Percentiles rank a stretch among this genome's conserved stretches.
Conservation (phyloP, 2,329 filamentous ascomycete genomes). For the Zymoseptoria tritici region DNA sequence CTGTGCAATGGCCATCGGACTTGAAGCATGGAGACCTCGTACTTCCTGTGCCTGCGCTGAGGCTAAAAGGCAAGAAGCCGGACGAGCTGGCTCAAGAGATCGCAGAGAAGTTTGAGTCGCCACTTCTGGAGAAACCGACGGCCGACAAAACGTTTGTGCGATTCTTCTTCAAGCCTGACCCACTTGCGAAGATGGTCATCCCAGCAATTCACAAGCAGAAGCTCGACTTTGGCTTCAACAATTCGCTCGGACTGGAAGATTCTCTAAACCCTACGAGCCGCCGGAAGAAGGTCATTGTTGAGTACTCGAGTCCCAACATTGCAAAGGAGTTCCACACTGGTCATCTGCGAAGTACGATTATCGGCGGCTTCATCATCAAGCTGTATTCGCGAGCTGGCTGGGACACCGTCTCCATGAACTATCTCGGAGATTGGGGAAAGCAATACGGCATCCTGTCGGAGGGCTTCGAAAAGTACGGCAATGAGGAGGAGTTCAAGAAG, state of each 20-base stretch:
- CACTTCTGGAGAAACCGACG: slow-evolving; percentile 63
- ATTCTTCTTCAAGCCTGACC: slow-evolving; percentile 70
- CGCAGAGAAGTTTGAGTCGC: slow-evolving; percentile 51
- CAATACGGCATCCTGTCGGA: slow-evolving; percentile 65
- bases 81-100: slow-evolving; percentile 50
- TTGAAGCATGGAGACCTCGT: slow-evolving; percentile 78
- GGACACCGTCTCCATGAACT: slow-evolving; percentile 66
- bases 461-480: slow-evolving; percentile 67
- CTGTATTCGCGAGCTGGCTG: slow-evolving; percentile 61
- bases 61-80: slow-evolving; percentile 60
- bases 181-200: slow-evolving; percentile 59
- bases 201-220: slow-evolving; percentile 60
- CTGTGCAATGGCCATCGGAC: slow-evolving; percentile 69
- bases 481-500: slow-evolving; percentile 59
- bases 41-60: slow-evolving; percentile 69
- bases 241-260: slow-evolving; percentile 53
- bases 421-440: slow-evolving; percentile 73
- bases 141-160: slow-evolving; percentile 63
- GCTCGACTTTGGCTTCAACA: slow-evolving; percentile 56
- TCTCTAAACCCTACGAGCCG: slow-evolving; percentile 52
- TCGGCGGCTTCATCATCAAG: slow-evolving; percentile 65
- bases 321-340: slow-evolving; percentile 74
- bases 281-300: slow-evolving; percentile 63
- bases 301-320: slow-evolving; percentile 81
- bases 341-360: slow-evolving; percentile 69